Conservation (phyloP, 169 alveolate genomes). For the Toxoplasma gondii region DNA sequence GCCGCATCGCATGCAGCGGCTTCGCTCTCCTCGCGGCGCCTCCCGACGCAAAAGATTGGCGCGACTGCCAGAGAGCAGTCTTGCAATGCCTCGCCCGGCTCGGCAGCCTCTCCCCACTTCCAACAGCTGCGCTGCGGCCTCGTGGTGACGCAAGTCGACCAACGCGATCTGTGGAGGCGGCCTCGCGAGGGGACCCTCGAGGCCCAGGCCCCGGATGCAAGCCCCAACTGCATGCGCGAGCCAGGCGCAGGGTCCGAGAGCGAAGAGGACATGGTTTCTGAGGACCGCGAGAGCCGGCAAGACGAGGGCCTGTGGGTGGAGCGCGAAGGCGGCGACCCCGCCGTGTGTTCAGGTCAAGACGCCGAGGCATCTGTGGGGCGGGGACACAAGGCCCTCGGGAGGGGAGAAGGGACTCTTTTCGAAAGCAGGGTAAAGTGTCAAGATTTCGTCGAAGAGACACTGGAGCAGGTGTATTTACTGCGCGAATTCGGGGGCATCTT, state of each 20-base stretch:
- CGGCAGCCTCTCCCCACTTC: neutral
- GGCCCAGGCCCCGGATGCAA: too few species aligned
- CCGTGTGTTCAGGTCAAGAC: too few species aligned
- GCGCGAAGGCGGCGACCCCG: too few species aligned
- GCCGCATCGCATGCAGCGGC: neutral
- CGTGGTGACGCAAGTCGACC: neutral
- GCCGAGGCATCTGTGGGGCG: too few species aligned
- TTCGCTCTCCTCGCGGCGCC: neutral
- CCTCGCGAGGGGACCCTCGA: neutral
- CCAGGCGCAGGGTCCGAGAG: too few species aligned
- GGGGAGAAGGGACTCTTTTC: too few species aligned
- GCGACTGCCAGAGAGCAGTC: neutral
- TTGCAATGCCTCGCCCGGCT: neutral
- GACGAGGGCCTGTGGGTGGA: too few species aligned
- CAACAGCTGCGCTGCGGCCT: conserved; percentile 16
- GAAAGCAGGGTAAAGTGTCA: neutral
- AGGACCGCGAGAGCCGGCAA: too few species aligned
- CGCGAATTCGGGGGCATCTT: neutral
- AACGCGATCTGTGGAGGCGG: neutral
- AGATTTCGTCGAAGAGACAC: neutral
- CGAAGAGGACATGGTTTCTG: too few species aligned
- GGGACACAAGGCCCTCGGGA: too few species aligned
- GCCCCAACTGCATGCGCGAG: too few species aligned
- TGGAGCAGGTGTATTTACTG: neutral
- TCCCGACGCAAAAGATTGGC: neutral